Evolutionary conservation across 345 rosid species (phyloP), one percentile per base, ranked within the genome.

Genomic region (thale cress (Arabidopsis thaliana)): DNA sequence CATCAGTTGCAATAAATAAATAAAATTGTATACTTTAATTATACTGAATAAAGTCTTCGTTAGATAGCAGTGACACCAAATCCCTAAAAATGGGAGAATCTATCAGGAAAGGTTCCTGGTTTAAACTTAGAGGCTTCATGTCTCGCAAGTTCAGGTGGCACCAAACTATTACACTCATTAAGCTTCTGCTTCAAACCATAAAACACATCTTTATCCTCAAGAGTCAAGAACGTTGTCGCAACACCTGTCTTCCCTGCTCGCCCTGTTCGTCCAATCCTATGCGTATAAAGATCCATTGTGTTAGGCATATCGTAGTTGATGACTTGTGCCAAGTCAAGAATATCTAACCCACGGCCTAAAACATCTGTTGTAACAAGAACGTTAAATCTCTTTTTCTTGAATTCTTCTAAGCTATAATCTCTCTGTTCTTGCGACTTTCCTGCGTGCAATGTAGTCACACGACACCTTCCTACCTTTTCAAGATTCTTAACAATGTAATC

Each of bases 371-470:
- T 90, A 59, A 90, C 95, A 13, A 93, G 90, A 38, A 89, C 89
- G 59, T 86, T 91, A 56, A 81, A 87, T 66, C 87, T 83, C 84
- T 89, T 86, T 11, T 84, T 69, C 76, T 80, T 83, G 71, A 91
- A 89, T 55, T 97, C 90, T 73, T 88, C 88, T 10, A 91, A 88
- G 41, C 88, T 89, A 38, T 82, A 74, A 73, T 91, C 89, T 65
- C 93, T 89, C 76, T 86, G 92, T 68, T 93, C 97, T 75, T 93
- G 97, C 0, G 96, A 87, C 82, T 89, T 93, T 41, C 96, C 96
- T 57, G 87, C 90, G 36, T 93, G 97, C 52, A 87, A 76, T 62
- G 97, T 87, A n/a, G 91, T 85, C 37, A 89, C 98, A 11, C 89
- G 86, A 64, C 82, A 93, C n/a, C 86, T 86, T 2, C 71, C 82